phyloP scores from a whole-genome alignment of 2,329 filamentous ascomycete genomes.

The Penicillium oxalicum region DNA sequence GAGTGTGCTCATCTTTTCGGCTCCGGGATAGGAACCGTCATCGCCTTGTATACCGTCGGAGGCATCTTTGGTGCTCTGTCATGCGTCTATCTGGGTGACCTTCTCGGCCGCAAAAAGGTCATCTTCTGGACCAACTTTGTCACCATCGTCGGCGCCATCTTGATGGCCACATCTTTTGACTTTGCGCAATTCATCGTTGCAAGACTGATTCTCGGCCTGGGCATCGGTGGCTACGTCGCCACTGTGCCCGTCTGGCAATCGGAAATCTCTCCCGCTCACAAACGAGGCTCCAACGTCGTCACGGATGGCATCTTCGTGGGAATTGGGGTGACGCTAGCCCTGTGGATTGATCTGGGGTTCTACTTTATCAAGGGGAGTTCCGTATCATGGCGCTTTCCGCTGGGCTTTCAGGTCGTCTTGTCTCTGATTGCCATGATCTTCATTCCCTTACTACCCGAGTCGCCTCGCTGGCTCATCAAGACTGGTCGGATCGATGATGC shows the following conservation, averaged over 20 bases:
- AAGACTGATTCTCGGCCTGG: constrained; percentile 41
- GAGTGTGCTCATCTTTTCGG: too few relatives aligned
- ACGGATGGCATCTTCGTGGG: constrained; percentile 47
- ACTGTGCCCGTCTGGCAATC: constrained; percentile 46
- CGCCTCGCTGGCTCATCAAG: constrained; percentile 45
- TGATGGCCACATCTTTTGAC: constrained; percentile 43
- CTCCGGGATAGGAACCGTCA: constrained; percentile 32
- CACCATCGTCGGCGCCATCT: constrained; percentile 40
- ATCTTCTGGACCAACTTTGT: constrained; percentile 39
- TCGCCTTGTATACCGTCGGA: constrained; percentile 43
- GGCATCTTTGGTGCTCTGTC: constrained; percentile 44
- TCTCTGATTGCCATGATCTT: constrained; percentile 26
- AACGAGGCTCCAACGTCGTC: constrained; percentile 47
- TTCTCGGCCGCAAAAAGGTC: constrained; percentile 42
- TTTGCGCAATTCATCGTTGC: constrained; percentile 45
- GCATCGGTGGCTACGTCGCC: constrained; percentile 39
- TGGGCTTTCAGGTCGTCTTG: constrained; percentile 36
- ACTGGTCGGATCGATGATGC: constrained; percentile 32
- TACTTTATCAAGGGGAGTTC: constrained; percentile 33
- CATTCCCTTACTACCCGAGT: constrained; percentile 36
- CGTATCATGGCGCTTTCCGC: constrained; percentile 41
- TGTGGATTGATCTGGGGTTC: constrained; percentile 46
- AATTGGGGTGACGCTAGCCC: constrained; percentile 41
- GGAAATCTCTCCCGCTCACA: constrained; percentile 32
- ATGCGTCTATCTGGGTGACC: constrained; percentile 43